Evolutionary conservation across 202 grass and related monocot species (phyloP), one percentile per base, ranked within the genome.

Genomic region (Brachypodium distachyon): DNA sequence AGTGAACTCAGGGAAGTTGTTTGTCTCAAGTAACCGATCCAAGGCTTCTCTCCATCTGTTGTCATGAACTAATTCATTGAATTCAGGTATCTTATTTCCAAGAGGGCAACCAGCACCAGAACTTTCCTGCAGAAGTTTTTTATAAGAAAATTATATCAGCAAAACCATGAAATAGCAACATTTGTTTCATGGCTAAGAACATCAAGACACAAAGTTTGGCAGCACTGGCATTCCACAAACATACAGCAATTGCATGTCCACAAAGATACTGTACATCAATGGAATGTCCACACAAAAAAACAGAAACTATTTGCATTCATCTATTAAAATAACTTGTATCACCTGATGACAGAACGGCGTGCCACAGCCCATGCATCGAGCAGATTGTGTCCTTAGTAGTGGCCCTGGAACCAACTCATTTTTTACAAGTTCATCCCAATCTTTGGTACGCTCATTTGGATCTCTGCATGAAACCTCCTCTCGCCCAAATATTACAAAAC

Each of bases 331-430:
- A n/a, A n/a, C n/a, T n/a, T n/a, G 51, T 29, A 17, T 88, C 66
- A 96, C 96, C 91, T 99, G 96, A 89, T 99, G 96, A 85, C 96
- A 99, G 67, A 96, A 99, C 55, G 96, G 96, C 82, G 96, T 99
- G 32, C 96, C 96, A 79, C 96, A 99, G 76, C 93, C 96, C 96
- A 99, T 99, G 74, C 96, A 99, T 23, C 96, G 92, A 81, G 96
- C 96, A 37, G 96, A 96, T 67, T 99, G 96, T 29, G 96, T 99
- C 44, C 85, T 93, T 50, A 99, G 50, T 51, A 99, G 75, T 18
- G 96, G 81, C 41, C 92, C 96, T 48, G 96, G 92, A 50, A 88
- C 87, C 70, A 83, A 90, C 58, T 96, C 96, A 70, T n/a, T n/a
- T n/a, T 85, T 91, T 48, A 90, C 96, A 56, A 99, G 90, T 88